Evolutionary conservation across 2,329 filamentous ascomycete species (phyloP).

Genomic region (Penicillium expansum): DNA sequence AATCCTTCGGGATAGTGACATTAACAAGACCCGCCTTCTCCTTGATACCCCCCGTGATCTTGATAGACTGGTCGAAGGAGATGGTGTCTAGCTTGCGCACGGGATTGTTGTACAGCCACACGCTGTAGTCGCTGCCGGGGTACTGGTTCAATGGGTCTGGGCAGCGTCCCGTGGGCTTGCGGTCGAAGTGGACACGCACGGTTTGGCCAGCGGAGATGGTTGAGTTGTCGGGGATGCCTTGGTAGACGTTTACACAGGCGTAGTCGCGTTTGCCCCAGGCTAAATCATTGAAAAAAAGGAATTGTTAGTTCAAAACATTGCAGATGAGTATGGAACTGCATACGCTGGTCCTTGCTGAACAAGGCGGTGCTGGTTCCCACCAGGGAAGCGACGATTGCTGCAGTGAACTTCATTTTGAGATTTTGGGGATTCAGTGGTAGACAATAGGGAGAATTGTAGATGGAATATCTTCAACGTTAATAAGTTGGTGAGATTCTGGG

Average conservation of each 20-base stretch:
- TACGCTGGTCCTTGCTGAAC: constrained; percentile 35
- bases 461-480: not conserved
- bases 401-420: constrained; percentile 30
- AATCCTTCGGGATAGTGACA: constrained; percentile 25
- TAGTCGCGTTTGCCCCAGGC: constrained; percentile 38
- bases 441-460: not conserved
- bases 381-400: constrained; percentile 23
- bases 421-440: not conserved
- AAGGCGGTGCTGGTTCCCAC: constrained; percentile 27
- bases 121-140: constrained; percentile 23
- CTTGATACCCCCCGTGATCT: constrained; percentile 20
- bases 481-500: not conserved
- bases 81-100: constrained; percentile 23
- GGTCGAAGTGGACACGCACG: constrained; percentile 30
- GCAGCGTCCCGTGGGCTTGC: constrained; percentile 27
- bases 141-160: constrained; percentile 19
- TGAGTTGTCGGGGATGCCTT: constrained; percentile 33
- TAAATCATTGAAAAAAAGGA: constrained; percentile 2
- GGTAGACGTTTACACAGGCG: constrained; percentile 33
- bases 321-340: not conserved
- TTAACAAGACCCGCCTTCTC: constrained; percentile 19
- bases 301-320: not conserved
- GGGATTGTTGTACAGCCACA: constrained; percentile 34
- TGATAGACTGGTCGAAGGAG: constrained; percentile 20
- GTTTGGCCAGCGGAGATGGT: constrained; percentile 26